Conservation (phyloP, 2,329 filamentous ascomycete species). For the Neofusicoccum sp. region DNA sequence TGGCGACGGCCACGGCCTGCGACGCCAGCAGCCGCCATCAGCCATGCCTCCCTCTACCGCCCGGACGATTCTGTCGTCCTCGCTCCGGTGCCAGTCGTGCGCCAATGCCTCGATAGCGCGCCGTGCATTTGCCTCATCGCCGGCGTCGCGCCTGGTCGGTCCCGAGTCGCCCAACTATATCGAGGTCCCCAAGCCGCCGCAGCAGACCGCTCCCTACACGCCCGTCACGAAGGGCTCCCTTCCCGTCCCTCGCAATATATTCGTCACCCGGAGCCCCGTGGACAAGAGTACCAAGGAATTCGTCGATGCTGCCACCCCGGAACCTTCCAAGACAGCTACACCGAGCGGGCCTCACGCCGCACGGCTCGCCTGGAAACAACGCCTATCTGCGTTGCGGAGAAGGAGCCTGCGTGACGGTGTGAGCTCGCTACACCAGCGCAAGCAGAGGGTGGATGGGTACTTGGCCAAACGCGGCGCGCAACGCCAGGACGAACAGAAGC, state of each 20-base stretch:
- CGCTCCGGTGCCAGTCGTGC: conserved; percentile 8
- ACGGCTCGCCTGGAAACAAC: conserved; percentile 64
- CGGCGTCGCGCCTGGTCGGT: not conserved
- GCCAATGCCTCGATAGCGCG: conserved; percentile 2
- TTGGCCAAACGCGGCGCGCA: conserved; percentile 25
- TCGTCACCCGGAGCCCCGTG: conserved; percentile 46
- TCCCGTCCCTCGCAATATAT: conserved; percentile 79
- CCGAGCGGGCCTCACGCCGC: conserved; percentile 44
- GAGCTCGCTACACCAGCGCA: conserved; percentile 59
- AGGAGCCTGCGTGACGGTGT: conserved; percentile 71
- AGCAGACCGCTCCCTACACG: conserved; percentile 58
- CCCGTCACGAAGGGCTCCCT: conserved; percentile 70
- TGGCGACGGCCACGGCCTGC: conserved; percentile 3
- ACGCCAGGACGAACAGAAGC: conserved; percentile 48
- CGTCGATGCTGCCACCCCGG: conserved; percentile 58
- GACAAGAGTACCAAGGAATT: conserved; percentile 62
- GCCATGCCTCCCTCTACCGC: conserved; percentile 12
- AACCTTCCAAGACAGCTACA: conserved; percentile 45
- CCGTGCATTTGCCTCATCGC: conserved; percentile 39
- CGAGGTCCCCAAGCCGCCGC: conserved; percentile 73
- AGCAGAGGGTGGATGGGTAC: conserved; percentile 27
- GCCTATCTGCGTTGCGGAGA: conserved; percentile 70
- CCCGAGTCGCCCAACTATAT: conserved; percentile 89
- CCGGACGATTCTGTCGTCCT: conserved; percentile 1
- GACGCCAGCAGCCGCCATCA: not conserved